Evolutionary conservation across 495 filamentous ascomycete genomes (phyloP).

Genomic region (Penicillium silybi): DNA sequence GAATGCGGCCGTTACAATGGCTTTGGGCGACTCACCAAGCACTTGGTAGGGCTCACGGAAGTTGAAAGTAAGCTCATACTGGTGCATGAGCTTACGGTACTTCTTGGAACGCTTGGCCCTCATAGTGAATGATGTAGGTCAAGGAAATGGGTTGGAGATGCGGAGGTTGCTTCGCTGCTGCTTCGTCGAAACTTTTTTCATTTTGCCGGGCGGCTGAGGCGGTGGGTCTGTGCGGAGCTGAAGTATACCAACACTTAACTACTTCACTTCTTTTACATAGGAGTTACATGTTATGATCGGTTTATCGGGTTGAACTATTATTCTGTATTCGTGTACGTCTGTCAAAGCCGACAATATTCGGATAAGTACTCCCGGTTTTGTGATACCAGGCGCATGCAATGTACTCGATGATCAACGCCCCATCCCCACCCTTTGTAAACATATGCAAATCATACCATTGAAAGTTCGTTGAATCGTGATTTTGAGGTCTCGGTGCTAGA

Average conservation of each 20-base stretch:
- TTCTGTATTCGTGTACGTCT: background rate
- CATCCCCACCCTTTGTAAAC: background rate
- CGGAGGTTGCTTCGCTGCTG: constrained; percentile 9
- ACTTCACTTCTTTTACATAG: background rate
- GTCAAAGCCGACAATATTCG: background rate
- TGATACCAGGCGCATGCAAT: background rate
- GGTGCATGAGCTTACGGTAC: constrained; percentile 94
- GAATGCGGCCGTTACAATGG: background rate
- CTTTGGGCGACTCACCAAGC: constrained; percentile 49
- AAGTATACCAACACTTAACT: background rate
- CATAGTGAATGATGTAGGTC: constrained; percentile 51
- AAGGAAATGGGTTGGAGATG: constrained; percentile 15
- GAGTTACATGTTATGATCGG: background rate
- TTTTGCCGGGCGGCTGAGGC: constrained; percentile 40
- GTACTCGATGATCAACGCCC: background rate
- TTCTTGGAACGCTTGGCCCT: constrained; percentile 90
- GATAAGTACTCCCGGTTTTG: background rate
- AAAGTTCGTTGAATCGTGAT: constrained; percentile 1
- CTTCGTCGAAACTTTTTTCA: constrained; percentile 39
- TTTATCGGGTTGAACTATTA: background rate
- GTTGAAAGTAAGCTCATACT: constrained; percentile 76
- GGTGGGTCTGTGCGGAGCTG: constrained; percentile 27
- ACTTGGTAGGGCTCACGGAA: constrained; percentile 95
- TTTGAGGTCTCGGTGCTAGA: background rate
- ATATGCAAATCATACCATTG: background rate